Base-by-base conservation (phyloP, 345 rosid species). In the Pistacia integerrima region DNA sequence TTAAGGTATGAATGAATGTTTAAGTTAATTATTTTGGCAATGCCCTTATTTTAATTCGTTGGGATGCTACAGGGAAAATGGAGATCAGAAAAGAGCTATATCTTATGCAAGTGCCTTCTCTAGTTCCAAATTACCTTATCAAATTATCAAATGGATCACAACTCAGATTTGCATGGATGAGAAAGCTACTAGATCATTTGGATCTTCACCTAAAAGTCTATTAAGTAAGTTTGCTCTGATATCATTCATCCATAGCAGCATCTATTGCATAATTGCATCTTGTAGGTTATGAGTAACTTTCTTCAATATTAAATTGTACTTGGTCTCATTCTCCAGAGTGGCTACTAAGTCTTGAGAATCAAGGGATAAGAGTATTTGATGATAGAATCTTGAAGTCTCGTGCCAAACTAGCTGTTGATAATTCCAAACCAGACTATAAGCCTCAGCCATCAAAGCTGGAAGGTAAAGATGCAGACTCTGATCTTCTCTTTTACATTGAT, bases 131-230 rank as follows among this genome's bases (percentile, higher is more conserved):
- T 69, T 87, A 56, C 75, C 71, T 70, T 75, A 82, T 38, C 86
- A 79, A 70, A 80, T 87, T 76, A 75, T 79, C 35, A 83, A 80
- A 77, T 71, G 77, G 78, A 60, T 76, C 16, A 55, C 79, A 35
- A 75, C 76, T 81, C 82, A 69, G 78, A 72, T 77, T 68, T 79
- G 84, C 56, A 33, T 54, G 30, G 85, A 78, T 54, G 86, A 82
- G 17, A 80, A 78, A 72, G 79, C 81, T 17, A 72, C 67, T 58
- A 20, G 61, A 73, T 73, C 79, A 30, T 48, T 35, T 9, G 82
- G 77, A 73, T 85, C 87, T 49, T 85, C 90, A 7, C 89, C 93
- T 64, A 85, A 66, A 79, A 83, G 87, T 70, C 85, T 89, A 48
- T 69, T 84, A 67, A 81, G 93, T 89, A 78, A 83, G 33, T 88